A percentile compares a stretch with the other conserved stretches of the same genome.
phyloP scores from a whole-genome alignment of 805 yeast species.

The Cyberlindnera suaveolens region DNA sequence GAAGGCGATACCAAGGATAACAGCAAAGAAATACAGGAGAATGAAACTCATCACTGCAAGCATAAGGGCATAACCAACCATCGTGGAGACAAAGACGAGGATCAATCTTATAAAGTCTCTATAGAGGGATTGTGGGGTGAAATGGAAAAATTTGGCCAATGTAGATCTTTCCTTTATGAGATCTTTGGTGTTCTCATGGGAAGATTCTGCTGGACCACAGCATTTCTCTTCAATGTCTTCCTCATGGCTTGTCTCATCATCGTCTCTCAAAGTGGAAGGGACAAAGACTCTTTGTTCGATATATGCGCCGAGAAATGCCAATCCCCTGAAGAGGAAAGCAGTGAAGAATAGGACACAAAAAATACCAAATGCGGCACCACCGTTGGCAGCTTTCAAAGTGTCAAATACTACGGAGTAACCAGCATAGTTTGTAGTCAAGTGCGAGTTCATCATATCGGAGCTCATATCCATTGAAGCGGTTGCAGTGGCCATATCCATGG shows the following conservation, averaged over 20 bases:
- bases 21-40: conserved; percentile 65
- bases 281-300: conserved; percentile 56
- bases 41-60: conserved; percentile 72
- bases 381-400: conserved; percentile 42
- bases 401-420: conserved; percentile 61
- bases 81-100: conserved; percentile 53
- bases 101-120: conserved; percentile 53
- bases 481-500: conserved; percentile 27
- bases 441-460: conserved; percentile 44
- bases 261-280: conserved; percentile 1
- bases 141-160: conserved; percentile 29
- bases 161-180: conserved; percentile 13
- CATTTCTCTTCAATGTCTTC: conserved; percentile 7
- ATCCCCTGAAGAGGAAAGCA: conserved; percentile 53
- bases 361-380: conserved; percentile 68
- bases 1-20: conserved; percentile 59
- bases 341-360: conserved; percentile 54
- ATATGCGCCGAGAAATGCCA: conserved; percentile 54
- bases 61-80: conserved; percentile 70
- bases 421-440: conserved; percentile 43
- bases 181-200: not conserved
- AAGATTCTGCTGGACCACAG: conserved; percentile 4
- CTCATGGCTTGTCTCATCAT: conserved; percentile 5
- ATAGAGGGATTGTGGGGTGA: conserved; percentile 29
- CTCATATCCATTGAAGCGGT: conserved; percentile 14